Conservation (phyloP, 768 basidiomycete genomes). For the Suillus subluteus region DNA sequence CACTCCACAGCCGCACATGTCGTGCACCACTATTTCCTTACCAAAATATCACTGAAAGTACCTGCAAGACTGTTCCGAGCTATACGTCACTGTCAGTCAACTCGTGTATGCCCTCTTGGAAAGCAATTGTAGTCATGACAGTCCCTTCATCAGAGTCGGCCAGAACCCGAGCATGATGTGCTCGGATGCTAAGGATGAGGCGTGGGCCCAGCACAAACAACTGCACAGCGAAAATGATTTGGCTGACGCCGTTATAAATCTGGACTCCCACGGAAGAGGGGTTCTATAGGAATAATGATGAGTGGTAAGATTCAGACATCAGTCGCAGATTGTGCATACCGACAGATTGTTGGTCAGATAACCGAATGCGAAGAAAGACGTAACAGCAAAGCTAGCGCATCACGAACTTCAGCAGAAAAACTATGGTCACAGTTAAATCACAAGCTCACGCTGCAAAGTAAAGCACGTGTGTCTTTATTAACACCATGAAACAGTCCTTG, state of each 20-base stretch:
- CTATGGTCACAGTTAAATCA: neutral
- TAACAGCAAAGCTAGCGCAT: neutral
- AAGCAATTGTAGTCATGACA: neutral
- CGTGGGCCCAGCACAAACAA: neutral
- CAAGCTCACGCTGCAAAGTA: neutral
- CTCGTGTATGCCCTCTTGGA: neutral
- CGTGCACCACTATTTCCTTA: too few relatives aligned
- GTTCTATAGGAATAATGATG: neutral
- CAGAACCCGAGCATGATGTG: too few relatives aligned
- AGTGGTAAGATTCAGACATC: neutral
- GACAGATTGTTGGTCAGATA: neutral
- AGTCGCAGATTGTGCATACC: neutral
- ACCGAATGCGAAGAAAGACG: neutral
- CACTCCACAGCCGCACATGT: too few relatives aligned
- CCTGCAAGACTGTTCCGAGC: neutral
- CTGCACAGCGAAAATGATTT: accelerated
- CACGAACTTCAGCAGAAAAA: neutral
- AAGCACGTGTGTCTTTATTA: neutral
- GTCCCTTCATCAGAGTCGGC: neutral
- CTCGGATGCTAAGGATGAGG: too few relatives aligned
- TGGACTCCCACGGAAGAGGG: neutral
- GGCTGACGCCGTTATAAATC: neutral
- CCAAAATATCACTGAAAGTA: neutral
- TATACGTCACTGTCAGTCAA: neutral
- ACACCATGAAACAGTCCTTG: neutral